Evolutionary conservation across 2,329 filamentous ascomycete species (phyloP), one percentile per base, ranked within the genome.

Genomic region (Dactylellina leptospora): DNA sequence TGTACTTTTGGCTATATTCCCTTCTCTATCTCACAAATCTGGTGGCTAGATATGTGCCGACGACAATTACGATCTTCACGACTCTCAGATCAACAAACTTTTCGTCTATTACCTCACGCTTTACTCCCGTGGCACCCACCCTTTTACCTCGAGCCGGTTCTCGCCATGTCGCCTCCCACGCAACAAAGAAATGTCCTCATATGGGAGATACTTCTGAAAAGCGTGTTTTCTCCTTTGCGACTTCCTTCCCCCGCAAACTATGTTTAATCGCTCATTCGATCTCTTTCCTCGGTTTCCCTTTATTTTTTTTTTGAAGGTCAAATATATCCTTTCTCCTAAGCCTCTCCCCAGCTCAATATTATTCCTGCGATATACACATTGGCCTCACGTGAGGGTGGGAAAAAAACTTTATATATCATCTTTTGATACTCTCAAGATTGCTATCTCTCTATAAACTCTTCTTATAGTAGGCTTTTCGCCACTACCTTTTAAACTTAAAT

Each of bases 221-320:
- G 51, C 48, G 64, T 58, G 64, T 56, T 48, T n/a, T 71, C 44
- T 61, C 25, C 48, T 11, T 61, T 45, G 22, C 22, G 4, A 5
- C 22, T 45, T 45, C 36, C 48, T 55, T 58, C 44, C 61, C 58
- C 69, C 33, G 23, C 60, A 58, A 56, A 64, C 33, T 62, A 47
- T 61, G 62, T 68, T 71, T 64, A 69, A 74, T 55, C 30, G 60
- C 58, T 60, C 53, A 73, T 54, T 74, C 54, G 33, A 28, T 54
- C 64, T 64, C 61, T 61, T 75, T 69, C 53, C 44, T 18, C 51
- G 66, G 30, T 42, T 50, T 45, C 38, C 42, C 33, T 50, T 3
- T 33, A 27, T 9, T 10, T 51, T 33, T 3, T 10, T 22, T 30
- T 56, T 44, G 16, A 36, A 25, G 33, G 16, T 50, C n/a, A 16